Conservation (phyloP, 2,329 filamentous ascomycete genomes). For the Aureobasidium melanogenum region DNA sequence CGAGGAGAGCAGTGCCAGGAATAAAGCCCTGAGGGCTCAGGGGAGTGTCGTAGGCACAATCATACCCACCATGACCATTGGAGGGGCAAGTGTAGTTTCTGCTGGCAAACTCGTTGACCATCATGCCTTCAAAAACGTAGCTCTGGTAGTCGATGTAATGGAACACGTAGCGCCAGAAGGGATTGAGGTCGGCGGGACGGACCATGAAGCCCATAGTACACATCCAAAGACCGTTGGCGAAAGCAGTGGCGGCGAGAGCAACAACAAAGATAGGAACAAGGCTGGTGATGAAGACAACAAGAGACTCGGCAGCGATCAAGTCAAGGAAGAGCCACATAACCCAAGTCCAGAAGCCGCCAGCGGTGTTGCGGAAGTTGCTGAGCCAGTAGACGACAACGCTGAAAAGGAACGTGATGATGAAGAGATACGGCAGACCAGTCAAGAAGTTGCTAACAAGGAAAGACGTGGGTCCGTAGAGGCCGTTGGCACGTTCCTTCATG, state of each 20-base stretch:
- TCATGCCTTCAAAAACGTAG: slow-evolving; percentile 87
- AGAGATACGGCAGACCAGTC: slow-evolving; percentile 69
- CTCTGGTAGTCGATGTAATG: slow-evolving; percentile 82
- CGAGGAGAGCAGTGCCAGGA: slow-evolving; percentile 59
- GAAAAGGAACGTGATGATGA: slow-evolving; percentile 68
- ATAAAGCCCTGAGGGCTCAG: slow-evolving; percentile 59
- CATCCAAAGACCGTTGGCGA: slow-evolving; percentile 88
- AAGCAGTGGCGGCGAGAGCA: slow-evolving; percentile 68
- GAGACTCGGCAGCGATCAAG: slow-evolving; percentile 69
- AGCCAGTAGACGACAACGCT: slow-evolving; percentile 73
- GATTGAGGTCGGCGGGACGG: slow-evolving; percentile 60
- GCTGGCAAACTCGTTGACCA: slow-evolving; percentile 73
- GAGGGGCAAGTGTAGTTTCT: slow-evolving; percentile 58
- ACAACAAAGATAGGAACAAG: slow-evolving; percentile 74
- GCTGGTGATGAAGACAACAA: slow-evolving; percentile 67
- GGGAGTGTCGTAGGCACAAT: slow-evolving; percentile 62
- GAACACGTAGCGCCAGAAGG: slow-evolving; percentile 80
- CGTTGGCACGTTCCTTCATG: slow-evolving; percentile 71
- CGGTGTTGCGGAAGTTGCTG: slow-evolving; percentile 60
- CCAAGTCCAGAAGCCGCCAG: slow-evolving; percentile 63
- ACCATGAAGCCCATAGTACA: slow-evolving; percentile 76
- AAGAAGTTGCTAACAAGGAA: slow-evolving; percentile 75
- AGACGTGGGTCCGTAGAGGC: slow-evolving; percentile 64
- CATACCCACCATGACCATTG: slow-evolving; percentile 48
- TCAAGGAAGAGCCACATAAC: slow-evolving; percentile 81